Evolutionary conservation across 352 stramenopile genomes (phyloP).

Genomic region (Phytophthora fragariae): DNA sequence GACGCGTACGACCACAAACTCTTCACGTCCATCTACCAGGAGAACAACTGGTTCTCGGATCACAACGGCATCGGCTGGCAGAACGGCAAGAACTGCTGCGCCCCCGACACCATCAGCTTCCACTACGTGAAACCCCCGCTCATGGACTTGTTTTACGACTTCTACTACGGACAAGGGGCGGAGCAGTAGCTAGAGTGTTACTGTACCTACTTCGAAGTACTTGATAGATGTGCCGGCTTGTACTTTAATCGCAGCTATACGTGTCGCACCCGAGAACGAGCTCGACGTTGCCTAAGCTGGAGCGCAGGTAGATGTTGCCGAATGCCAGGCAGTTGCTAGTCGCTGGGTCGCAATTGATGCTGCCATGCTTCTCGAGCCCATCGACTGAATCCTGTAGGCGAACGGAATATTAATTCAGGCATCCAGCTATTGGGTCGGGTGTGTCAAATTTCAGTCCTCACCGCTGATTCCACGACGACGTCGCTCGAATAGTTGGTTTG

Average conservation of each 20-base stretch:
- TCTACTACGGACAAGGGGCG: slow-evolving; percentile 61
- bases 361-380: slow-evolving; percentile 54
- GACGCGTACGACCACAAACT: slow-evolving; percentile 76
- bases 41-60: slow-evolving; percentile 92
- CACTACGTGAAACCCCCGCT: slow-evolving; percentile 89
- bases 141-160: slow-evolving; percentile 89
- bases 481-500: slow-evolving; percentile 68
- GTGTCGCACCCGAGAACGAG: slow-evolving; percentile 76
- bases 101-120: slow-evolving; percentile 82
- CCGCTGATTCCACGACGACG: slow-evolving; percentile 39
- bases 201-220: not conserved
- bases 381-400: slow-evolving; percentile 26
- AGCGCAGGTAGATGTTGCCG: slow-evolving; percentile 69
- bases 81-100: slow-evolving; percentile 79
- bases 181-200: slow-evolving; percentile 13
- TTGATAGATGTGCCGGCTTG: not conserved
- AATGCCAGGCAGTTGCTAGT: slow-evolving; percentile 67
- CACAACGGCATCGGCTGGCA: slow-evolving; percentile 83
- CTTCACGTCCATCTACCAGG: slow-evolving; percentile 82
- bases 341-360: slow-evolving; percentile 72
- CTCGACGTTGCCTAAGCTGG: slow-evolving; percentile 69
- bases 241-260: slow-evolving; percentile 57
- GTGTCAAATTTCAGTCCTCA: slow-evolving; percentile 13
- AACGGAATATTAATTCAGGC: not conserved
- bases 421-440: not conserved